Evolutionary conservation across 768 basidiomycete genomes (phyloP), one percentile per base, ranked within the genome.

Genomic region (Russula abietina): DNA sequence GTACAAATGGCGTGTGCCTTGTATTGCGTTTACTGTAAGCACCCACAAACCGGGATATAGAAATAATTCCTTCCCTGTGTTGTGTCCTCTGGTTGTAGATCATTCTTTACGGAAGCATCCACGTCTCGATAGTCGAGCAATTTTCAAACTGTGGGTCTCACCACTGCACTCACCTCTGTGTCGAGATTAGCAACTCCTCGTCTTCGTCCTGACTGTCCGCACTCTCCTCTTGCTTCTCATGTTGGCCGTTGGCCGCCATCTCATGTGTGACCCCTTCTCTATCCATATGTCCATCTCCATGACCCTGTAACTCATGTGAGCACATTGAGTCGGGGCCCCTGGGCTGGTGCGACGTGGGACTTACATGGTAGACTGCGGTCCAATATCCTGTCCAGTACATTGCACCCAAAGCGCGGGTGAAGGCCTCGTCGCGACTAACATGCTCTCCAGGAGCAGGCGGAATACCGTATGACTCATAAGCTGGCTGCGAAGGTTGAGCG

Each of bases 301-400:
- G 64, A 54, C 58, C 51, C 63, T 65, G 32, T 6, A 28, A 45
- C 8, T 22, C 49, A 24, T 45, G 30, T 59, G 17, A 62, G 48
- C 32, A 19, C 24, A 33, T 30, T 33, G n/a, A 48, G 32, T 19
- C 16, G 36, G 36, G 17, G 33, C 14, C 16, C 51, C 4, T 10
- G 46, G 61, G 17, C 5, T 10, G 58, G 38, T 30, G 19, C 12
- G 22, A 77, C 83, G 54, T 68, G 30, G 16, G 16, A 57, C 55
- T 57, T 33, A 89, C 90, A 71, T 92, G 86, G 70, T 91, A 92
- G 52, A 91, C 80, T 1, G 89, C 89, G 2, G 89, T 90, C 89
- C 90, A 93, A 71, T 92, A 93, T 22, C 90, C 91, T 26, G 80
- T 78, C 90, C 91, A 92, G 71, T 92, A 93, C 84, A 88, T 91